Conservation (phyloP, 2,329 filamentous ascomycete species). For the Dactylellina drechsleri region DNA sequence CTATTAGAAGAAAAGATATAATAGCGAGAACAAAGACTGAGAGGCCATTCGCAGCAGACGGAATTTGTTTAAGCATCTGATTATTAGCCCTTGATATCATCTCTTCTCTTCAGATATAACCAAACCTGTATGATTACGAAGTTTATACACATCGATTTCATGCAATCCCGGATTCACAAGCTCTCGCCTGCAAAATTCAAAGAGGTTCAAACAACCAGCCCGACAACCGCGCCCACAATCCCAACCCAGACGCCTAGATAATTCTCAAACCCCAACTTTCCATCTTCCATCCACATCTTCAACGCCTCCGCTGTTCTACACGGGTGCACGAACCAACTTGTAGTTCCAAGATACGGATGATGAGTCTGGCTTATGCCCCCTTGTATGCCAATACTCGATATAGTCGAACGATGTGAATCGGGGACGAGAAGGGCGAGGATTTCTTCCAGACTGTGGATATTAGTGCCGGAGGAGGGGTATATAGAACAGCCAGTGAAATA, state of each 20-base stretch:
- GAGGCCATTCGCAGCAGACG: too few species aligned
- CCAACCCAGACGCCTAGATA: conserved; percentile 92
- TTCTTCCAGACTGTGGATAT: conserved; percentile 20
- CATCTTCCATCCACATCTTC: conserved; percentile 63
- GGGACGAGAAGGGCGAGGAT: conserved; percentile 54
- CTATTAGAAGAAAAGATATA: too few species aligned
- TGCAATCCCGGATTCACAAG: too few species aligned
- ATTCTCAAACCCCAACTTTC: conserved; percentile 65
- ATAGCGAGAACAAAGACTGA: too few species aligned
- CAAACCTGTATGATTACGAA: too few species aligned
- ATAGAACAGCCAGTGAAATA: conserved; percentile 52
- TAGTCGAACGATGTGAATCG: conserved; percentile 13
- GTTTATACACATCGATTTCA: too few species aligned
- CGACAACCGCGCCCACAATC: conserved; percentile 81
- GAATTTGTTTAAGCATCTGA: too few species aligned
- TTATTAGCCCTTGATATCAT: too few species aligned
- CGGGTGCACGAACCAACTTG: conserved; percentile 90
- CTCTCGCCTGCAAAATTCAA: too few species aligned
- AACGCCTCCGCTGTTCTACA: conserved; percentile 88
- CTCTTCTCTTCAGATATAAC: too few species aligned
- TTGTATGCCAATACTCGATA: conserved; percentile 23
- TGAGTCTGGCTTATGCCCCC: conserved; percentile 64
- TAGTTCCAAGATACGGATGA: conserved; percentile 81
- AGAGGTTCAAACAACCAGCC: conserved; percentile 70
- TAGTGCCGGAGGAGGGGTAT: not conserved